phyloP scores from a whole-genome alignment of 176 grass and related monocot genomes.

The Carex pumila region DNA sequence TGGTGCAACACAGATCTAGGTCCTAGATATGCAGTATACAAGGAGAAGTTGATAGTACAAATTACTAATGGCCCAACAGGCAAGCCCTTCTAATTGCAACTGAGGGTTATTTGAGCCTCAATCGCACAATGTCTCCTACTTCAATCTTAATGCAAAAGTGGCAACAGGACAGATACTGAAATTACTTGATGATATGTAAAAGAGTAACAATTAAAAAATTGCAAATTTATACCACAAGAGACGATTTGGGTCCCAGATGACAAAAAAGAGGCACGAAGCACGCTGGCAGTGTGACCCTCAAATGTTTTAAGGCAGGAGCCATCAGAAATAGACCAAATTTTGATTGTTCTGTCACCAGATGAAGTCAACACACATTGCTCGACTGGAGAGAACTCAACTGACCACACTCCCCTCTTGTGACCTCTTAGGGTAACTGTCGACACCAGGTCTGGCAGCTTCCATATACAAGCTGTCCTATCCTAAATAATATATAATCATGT shows the following conservation, averaged over 20 bases:
- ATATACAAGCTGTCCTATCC: constrained; percentile 85
- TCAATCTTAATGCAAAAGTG: not conserved
- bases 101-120: not conserved
- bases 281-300: constrained; percentile 87
- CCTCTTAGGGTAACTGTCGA: constrained; percentile 66
- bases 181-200: not conserved
- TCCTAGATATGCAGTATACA: not conserved
- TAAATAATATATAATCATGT: constrained; percentile 36
- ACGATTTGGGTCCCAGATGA: constrained; percentile 72
- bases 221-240: constrained; percentile 60
- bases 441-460: constrained; percentile 80
- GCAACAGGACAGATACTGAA: not conserved
- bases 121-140: not conserved
- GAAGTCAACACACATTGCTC: constrained; percentile 92
- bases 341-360: constrained; percentile 85
- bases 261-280: constrained; percentile 71
- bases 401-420: constrained; percentile 90
- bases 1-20: not conserved
- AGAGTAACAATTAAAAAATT: not conserved
- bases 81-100: not conserved
- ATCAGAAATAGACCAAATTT: constrained; percentile 86
- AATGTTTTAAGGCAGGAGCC: constrained; percentile 92
- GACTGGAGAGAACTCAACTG: constrained; percentile 94
- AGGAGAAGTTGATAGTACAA: not conserved
- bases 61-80: not conserved